Evolutionary conservation across 805 yeast genomes (phyloP), one percentile per base, ranked within the genome.

Genomic region (Saturnispora besseyi): DNA sequence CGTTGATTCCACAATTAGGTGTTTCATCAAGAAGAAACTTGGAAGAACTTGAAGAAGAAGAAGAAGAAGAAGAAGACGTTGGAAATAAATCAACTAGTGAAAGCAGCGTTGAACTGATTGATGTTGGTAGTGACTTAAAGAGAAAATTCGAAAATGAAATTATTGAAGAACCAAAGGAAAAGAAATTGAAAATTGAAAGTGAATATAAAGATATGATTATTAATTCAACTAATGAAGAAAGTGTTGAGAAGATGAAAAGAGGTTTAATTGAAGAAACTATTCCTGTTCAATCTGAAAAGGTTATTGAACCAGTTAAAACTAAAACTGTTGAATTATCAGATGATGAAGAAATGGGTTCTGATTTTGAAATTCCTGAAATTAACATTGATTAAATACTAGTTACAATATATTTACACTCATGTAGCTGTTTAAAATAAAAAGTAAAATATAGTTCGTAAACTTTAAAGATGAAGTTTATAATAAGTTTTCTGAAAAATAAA

Each of bases 361-460:
- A 67, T 38, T 63, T 67, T 50, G 71, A 66, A 50, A 65, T 67
- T 40, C 71, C 71, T 1, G 67, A 59, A 46, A 67, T 67, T 42
- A 66, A 63, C 42, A 60, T 60, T 15, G 63, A 57, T 6, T 62
- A 59, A 18, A 66, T 64, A 34, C 65, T 21, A 36, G 10, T 18
- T n/a, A 8, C 7, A 15, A 18, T 21, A 3, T 36, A 22, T 36
- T 7, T 36, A 36, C 13, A 36, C 11, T 36, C 22, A 26, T 41
- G 34, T 30, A 29, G 48, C 44, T 46, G 32, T 43, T 9, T 15
- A 31, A 9, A 15, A 37, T 33, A 40, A 11, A 18, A 18, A 26
- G 6, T 26, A 18, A 18, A 36, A 18, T 36, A 18, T 22, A 36
- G 32, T 12, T 43, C 37, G 22, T 38, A 28, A 18, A 28, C 28